Base-by-base conservation (phyloP, 1,284 basidiomycete genomes). In the Malassezia japonica region DNA sequence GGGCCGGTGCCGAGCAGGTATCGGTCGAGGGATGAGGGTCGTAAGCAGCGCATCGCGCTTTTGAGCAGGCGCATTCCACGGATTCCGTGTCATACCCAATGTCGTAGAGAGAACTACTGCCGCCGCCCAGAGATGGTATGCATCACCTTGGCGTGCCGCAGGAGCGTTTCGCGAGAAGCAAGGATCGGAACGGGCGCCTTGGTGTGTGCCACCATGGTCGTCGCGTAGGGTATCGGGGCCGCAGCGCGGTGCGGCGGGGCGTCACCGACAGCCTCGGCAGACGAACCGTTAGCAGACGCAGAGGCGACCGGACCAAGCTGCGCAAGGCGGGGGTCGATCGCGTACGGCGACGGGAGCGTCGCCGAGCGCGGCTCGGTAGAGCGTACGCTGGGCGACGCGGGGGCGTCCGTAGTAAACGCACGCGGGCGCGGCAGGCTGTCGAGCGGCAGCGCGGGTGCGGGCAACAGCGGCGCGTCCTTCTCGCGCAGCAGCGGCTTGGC, bases 1-100 rank as follows among this genome's bases (percentile, higher is more conserved):
- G 79, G 79, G 68, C 70, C 15, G 74, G 71, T 9, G 67, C 66
- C 6, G 72, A 73, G 24, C 74, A 71, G 25, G 74, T 72, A 2
- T 31, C 48, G 20, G 33, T 51, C 25, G 40, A 42, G 10, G 40
- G 23, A 42, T 28, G 6, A 42, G 24, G 13, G 18, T 6, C 15
- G 27, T 40, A 8, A 33, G 31, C 6, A 13, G 32, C 32, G n/a
- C 3, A 33, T 13, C 32, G 32, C 32, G n/a, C n/a, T n/a, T n/a
- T n/a, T 4, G 15, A 33, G 2, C 32, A n/a, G 6, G 32, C 32
- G 32, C n/a, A 28, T 15, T n/a, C 32, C 32, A 33, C 16, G 32
- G 32, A n/a, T 28, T 6, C 32, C 32, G 3, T 33, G 32, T 33
- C 32, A 33, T 33, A 33, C 32, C 32, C 13, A 33, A 28, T 28